Base-by-base conservation (phyloP, 2,329 filamentous ascomycete genomes). In the Cercospora sp. region DNA sequence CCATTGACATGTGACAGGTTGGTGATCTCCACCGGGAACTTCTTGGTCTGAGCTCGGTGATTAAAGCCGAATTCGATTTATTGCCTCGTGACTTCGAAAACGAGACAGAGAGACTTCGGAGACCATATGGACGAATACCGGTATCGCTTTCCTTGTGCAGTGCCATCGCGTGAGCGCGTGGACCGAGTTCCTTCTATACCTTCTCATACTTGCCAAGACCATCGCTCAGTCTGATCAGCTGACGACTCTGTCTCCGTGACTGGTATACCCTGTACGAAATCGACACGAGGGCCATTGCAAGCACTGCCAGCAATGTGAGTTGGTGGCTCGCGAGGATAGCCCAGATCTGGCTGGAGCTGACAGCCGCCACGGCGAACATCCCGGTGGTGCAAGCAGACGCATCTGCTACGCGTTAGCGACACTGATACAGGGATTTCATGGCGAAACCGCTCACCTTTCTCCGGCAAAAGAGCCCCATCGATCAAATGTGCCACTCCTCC, bases 401-500 rank as follows among this genome's bases (percentile, higher is more conserved):
- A 37, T 59, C 55, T 59, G 30, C 55, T 24, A 12, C 18, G 10
- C 9, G 32, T 59, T 30, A 59, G 32, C 9, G 32, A 24, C 5
- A 8, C 4, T 21, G n/a, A 3, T n/a, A 16, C 45, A 51, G 5
- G 28, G 24, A 24, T 2, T 7, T 1, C 21, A 8, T 8, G n/a
- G n/a, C 9, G 6, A 21, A 37, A 13, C 30, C n/a, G 4, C 51
- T 58, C 16, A 64, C 62, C 32, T 37, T 37, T 21, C 18, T 28
- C 49, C 1, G 68, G 66, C 3, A 66, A 32, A 7, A 68, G 37
- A 28, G 64, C 66, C 8, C 24, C 63, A 34, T 68, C 66, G 13
- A 70, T 73, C 65, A 73, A 40, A 62, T 71, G 70, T 26, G 71
- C 68, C 8, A 73, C 71, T 21, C 71, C 71, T 6, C 71, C 71